phyloP scores from a whole-genome alignment of 2,329 filamentous ascomycete species.

The Ascochyta koolunga region DNA sequence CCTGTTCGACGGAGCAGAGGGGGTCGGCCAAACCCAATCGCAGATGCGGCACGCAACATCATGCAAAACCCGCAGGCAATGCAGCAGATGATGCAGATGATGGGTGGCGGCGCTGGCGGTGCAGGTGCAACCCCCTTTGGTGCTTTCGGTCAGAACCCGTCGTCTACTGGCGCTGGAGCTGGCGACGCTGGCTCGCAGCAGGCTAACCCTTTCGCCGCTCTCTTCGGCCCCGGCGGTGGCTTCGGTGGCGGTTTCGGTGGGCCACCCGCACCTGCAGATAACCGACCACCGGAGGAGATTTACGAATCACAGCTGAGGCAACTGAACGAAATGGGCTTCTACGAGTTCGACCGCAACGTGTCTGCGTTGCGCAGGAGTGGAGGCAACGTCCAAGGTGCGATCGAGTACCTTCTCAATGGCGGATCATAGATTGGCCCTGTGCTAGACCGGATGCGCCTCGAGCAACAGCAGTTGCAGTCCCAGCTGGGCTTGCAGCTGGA shows the following conservation, averaged over 20 bases:
- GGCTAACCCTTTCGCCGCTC: slow-evolving; percentile 50
- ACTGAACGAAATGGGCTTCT: slow-evolving; percentile 99
- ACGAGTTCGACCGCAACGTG: slow-evolving; percentile 92
- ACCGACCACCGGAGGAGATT: slow-evolving; percentile 87
- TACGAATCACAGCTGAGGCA: slow-evolving; percentile 90
- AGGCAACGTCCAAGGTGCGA: slow-evolving; percentile 90
- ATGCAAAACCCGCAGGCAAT: slow-evolving; percentile 66
- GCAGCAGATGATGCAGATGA: slow-evolving; percentile 59
- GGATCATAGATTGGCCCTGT: slow-evolving; percentile 29
- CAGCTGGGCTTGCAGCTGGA: not conserved
- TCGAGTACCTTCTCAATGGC: slow-evolving; percentile 68
- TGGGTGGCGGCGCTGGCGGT: slow-evolving; percentile 57
- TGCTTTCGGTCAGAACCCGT: slow-evolving; percentile 55
- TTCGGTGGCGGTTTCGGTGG: slow-evolving; percentile 46
- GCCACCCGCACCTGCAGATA: slow-evolving; percentile 70
- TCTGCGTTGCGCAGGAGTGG: slow-evolving; percentile 85
- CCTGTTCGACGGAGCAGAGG: slow-evolving; percentile 59
- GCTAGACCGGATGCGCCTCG: slow-evolving; percentile 8
- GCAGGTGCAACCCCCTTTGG: slow-evolving; percentile 44
- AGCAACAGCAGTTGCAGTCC: not conserved
- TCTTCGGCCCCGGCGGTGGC: slow-evolving; percentile 54
- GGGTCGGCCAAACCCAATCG: slow-evolving; percentile 57
- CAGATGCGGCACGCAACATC: slow-evolving; percentile 52
- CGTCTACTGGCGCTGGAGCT: slow-evolving; percentile 34
- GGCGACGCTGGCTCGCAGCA: slow-evolving; percentile 24